These are phyloP conservation scores for Fusarium continuum DNA, from an alignment of 2,329 filamentous ascomycete genomes.

Conservation along the genomic window DNA sequence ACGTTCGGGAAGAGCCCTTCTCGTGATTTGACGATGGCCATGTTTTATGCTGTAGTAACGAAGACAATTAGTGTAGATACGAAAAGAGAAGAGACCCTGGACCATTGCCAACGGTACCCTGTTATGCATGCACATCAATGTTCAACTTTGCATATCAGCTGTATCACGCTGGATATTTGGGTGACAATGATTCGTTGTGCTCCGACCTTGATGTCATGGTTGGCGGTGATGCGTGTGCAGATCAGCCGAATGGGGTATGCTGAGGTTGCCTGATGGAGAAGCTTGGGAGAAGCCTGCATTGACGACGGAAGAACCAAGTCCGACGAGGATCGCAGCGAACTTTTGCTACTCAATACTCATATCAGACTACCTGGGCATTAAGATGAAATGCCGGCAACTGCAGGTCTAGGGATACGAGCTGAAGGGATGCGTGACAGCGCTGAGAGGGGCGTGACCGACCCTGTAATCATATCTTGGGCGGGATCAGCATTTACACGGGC, in stretches of 20 bases:
- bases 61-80: slow-evolving; percentile 19
- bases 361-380: background rate
- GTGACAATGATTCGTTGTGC: background rate
- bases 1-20: background rate
- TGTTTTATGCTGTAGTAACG: slow-evolving; percentile 29
- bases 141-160: background rate
- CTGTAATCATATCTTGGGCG: background rate
- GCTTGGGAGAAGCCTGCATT: slow-evolving; percentile 1
- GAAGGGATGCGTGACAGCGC: background rate
- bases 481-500: slow-evolving; percentile 3
- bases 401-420: slow-evolving; percentile 15
- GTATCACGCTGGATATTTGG: background rate
- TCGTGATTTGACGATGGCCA: slow-evolving; percentile 33
- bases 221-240: background rate
- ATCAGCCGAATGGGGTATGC: background rate
- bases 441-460: background rate
- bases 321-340: too few species aligned
- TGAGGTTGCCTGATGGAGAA: background rate
- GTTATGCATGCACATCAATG: background rate
- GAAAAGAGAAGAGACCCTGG: slow-evolving; percentile 8
- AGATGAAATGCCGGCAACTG: background rate
- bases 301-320: background rate
- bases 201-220: slow-evolving; percentile 19
- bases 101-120: background rate
- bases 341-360: background rate